A percentile compares a stretch with the other conserved stretches of the same genome.
These are phyloP conservation scores for Leptographium galeiforme DNA, from an alignment of 2,329 filamentous ascomycete species.

Conservation along the genomic window DNA sequence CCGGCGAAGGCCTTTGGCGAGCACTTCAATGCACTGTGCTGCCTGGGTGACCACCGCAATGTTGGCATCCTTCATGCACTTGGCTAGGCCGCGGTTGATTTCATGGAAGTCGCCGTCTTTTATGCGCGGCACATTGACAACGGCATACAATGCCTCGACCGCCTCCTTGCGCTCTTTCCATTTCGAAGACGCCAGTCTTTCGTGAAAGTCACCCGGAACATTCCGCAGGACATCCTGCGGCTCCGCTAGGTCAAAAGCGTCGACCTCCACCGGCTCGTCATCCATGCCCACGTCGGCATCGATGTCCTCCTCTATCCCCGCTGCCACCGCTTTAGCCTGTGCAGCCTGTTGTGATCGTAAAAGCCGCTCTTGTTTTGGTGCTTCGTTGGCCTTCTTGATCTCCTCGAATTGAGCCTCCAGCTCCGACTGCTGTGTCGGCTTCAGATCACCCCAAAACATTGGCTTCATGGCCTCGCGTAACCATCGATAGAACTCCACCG, in stretches of 20 bases:
- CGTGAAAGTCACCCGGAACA: conserved; percentile 67
- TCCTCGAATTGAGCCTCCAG: conserved; percentile 90
- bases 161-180: conserved; percentile 98
- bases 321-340: conserved; percentile 47
- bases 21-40: conserved; percentile 78
- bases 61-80: conserved; percentile 98
- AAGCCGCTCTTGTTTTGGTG: conserved; percentile 81
- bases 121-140: conserved; percentile 75
- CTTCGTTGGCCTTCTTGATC: conserved; percentile 60
- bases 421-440: conserved; percentile 88
- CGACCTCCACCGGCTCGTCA: conserved; percentile 59
- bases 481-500: conserved; percentile 94
- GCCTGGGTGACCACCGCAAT: conserved; percentile 87
- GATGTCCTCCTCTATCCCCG: conserved; percentile 48
- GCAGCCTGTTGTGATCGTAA: conserved; percentile 82
- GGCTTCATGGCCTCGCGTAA: conserved; percentile 95
- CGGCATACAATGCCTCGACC: conserved; percentile 64
- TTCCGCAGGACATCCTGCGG: conserved; percentile 77
- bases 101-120: conserved; percentile 85
- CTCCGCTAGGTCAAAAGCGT: conserved; percentile 70
- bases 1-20: conserved; percentile 74
- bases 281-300: conserved; percentile 55
- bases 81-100: conserved; percentile 70
- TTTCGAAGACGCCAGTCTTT: conserved; percentile 77
- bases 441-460: conserved; percentile 91